Evolutionary conservation across 352 stramenopile species (phyloP).

Genomic region (Globisporangium rhizosaccharum): DNA sequence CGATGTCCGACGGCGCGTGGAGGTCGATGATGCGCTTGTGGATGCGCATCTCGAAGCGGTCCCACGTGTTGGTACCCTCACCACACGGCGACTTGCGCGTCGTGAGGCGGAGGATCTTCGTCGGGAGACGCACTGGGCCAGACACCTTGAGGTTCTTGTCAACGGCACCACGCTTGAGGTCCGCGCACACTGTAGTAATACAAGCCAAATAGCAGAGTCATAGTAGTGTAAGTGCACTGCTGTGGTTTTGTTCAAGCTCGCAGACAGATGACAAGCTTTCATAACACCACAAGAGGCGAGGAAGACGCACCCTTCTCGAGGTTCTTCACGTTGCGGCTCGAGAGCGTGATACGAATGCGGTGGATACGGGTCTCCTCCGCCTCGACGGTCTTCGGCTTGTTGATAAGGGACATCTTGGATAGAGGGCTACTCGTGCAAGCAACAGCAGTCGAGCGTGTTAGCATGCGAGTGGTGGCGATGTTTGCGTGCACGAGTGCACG

Average conservation of each 20-base stretch:
- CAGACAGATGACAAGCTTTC: neutral
- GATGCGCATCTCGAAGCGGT: slow-evolving; percentile 99
- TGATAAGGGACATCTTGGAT: slow-evolving; percentile 87
- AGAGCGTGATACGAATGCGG: slow-evolving; percentile 99
- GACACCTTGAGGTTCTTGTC: slow-evolving; percentile 98
- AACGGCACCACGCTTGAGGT: slow-evolving; percentile 97
- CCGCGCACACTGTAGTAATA: slow-evolving; percentile 85
- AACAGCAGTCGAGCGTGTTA: slow-evolving; percentile 1
- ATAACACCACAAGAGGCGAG: neutral
- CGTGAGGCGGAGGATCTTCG: slow-evolving; percentile 98
- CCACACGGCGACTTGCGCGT: slow-evolving; percentile 98
- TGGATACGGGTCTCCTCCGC: slow-evolving; percentile 87
- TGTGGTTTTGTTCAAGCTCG: neutral
- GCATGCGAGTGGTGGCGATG: neutral
- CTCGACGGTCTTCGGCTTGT: slow-evolving; percentile 85
- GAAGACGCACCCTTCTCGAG: slow-evolving; percentile 91
- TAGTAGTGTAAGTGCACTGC: neutral
- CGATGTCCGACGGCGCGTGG: slow-evolving; percentile 96
- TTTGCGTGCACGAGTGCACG: too few relatives aligned
- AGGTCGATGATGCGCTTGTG: slow-evolving; percentile 99
- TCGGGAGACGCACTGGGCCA: slow-evolving; percentile 98
- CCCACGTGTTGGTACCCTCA: slow-evolving; percentile 99
- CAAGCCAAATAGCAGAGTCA: neutral
- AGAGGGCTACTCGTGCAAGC: slow-evolving; percentile 47
- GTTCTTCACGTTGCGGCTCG: slow-evolving; percentile 98